Conservation (phyloP, 805 yeast species). For the Monosporozyma unispora region DNA sequence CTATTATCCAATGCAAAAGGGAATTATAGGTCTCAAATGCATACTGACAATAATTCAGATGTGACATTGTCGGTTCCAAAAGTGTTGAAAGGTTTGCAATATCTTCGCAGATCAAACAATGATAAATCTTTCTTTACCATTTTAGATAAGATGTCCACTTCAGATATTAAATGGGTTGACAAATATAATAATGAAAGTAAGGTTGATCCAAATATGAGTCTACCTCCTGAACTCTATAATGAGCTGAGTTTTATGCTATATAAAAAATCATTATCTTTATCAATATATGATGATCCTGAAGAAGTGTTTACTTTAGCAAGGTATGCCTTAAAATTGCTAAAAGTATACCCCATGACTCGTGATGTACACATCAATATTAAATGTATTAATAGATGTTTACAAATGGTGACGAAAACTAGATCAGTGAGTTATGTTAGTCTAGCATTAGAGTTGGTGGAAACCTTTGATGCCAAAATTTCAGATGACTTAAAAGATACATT, state of each 20-base stretch:
- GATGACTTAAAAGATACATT: background rate
- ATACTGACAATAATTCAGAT: background rate
- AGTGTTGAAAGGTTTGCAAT: slow-evolving; percentile 18
- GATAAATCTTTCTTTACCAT: slow-evolving; percentile 15
- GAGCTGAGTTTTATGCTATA: slow-evolving; percentile 22
- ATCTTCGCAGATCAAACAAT: slow-evolving; percentile 14
- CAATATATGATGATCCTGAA: background rate
- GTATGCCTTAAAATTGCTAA: slow-evolving; percentile 14
- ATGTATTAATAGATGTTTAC: slow-evolving; percentile 14
- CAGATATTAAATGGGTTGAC: slow-evolving; percentile 19
- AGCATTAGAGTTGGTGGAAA: background rate
- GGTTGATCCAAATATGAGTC: background rate
- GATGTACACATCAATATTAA: slow-evolving; percentile 2
- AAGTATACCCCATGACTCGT: slow-evolving; percentile 5
- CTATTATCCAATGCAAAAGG: background rate
- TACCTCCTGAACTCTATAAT: slow-evolving; percentile 22
- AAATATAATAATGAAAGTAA: slow-evolving; percentile 7
- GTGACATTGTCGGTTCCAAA: slow-evolving; percentile 4
- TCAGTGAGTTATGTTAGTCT: slow-evolving; percentile 10
- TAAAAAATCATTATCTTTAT: slow-evolving; percentile 8
- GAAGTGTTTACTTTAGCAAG: slow-evolving; percentile 13
- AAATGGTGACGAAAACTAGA: slow-evolving; percentile 10
- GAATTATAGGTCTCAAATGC: background rate
- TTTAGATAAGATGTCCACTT: slow-evolving; percentile 15
- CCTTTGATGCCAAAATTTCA: background rate